Evolutionary conservation across 768 basidiomycete genomes (phyloP).

Genomic region (Rhodotorula kratochvilovae): DNA sequence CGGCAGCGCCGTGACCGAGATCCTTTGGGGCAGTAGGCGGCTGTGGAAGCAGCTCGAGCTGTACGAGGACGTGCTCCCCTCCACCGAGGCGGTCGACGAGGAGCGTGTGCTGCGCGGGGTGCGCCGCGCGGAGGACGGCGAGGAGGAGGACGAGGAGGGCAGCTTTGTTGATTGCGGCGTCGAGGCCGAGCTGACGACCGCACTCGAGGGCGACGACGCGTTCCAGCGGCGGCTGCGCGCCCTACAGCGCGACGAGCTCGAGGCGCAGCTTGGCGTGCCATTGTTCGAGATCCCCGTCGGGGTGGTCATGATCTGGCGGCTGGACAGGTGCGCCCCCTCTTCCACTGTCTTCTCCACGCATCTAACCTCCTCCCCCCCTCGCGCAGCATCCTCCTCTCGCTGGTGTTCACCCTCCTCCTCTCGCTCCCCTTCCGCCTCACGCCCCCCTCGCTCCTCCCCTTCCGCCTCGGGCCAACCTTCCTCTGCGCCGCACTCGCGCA

Average conservation of each 20-base stretch:
- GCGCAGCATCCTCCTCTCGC: constrained; percentile 40
- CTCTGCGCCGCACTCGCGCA: constrained; percentile 18
- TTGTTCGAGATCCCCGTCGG: constrained; percentile 39
- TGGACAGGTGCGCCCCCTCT: constrained; percentile 41
- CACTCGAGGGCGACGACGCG: constrained; percentile 17
- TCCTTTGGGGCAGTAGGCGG: constrained; percentile 27
- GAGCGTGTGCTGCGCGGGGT: background rate
- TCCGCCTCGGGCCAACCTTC: constrained; percentile 38
- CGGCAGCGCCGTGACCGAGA: constrained; percentile 38
- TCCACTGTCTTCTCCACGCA: too few species aligned
- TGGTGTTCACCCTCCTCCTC: constrained; percentile 39
- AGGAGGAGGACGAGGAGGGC: background rate
- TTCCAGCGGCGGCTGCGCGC: constrained; percentile 22
- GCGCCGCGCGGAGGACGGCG: background rate
- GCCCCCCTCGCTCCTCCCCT: constrained; percentile 34
- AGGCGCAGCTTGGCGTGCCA: constrained; percentile 37
- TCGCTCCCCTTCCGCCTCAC: constrained; percentile 42
- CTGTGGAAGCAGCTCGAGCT: constrained; percentile 32
- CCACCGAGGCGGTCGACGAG: background rate
- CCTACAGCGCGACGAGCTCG: constrained; percentile 36
- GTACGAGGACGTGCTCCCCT: constrained; percentile 30
- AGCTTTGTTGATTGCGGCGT: background rate
- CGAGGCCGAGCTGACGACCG: background rate
- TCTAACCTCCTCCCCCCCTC: background rate
- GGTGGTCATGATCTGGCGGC: constrained; percentile 39